A percentile compares a stretch with the other conserved stretches of the same genome.
These are phyloP conservation scores for Baudoinia panamericana DNA, from an alignment of 495 filamentous ascomycete genomes.

Conservation along the genomic window DNA sequence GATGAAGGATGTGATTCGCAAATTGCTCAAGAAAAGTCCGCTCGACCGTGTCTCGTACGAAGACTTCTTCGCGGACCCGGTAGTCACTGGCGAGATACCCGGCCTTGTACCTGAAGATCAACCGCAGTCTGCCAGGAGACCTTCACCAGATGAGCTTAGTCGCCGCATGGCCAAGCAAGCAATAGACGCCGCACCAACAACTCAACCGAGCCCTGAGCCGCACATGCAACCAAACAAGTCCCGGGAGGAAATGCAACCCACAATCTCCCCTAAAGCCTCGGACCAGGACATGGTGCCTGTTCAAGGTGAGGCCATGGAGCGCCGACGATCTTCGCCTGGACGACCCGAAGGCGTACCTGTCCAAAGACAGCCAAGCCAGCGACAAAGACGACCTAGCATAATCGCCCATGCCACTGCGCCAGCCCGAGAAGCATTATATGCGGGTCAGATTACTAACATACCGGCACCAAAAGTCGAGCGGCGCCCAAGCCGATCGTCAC, in stretches of 20 bases:
- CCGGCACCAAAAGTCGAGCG: conserved; percentile 35
- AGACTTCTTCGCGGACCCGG: conserved; percentile 60
- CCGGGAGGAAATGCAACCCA: conserved; percentile 11
- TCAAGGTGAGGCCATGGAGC: not conserved
- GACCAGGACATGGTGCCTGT: conserved; percentile 8
- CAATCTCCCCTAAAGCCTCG: conserved; percentile 4
- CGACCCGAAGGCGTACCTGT: conserved; percentile 5
- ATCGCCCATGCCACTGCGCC: conserved; percentile 47
- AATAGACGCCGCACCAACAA: conserved; percentile 4
- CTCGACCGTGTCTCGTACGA: conserved; percentile 72
- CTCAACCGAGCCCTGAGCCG: not conserved
- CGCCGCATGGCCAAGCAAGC: conserved; percentile 21
- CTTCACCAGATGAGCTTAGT: conserved; percentile 17
- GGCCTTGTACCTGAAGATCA: conserved; percentile 66
- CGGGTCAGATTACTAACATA: conserved; percentile 17
- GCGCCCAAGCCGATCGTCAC: conserved; percentile 34
- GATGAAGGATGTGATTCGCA: conserved; percentile 69
- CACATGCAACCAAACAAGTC: conserved; percentile 4
- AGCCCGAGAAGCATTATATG: conserved; percentile 40
- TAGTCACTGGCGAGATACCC: conserved; percentile 70
- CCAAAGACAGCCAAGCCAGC: conserved; percentile 11
- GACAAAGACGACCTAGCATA: conserved; percentile 28
- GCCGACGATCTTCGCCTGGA: conserved; percentile 5
- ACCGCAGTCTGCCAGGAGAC: conserved; percentile 30
- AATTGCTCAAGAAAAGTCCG: conserved; percentile 70